A percentile compares a stretch with the other conserved stretches of the same genome.
phyloP scores from a whole-genome alignment of 2,329 filamentous ascomycete species.

The Zymoseptoria brevis region DNA sequence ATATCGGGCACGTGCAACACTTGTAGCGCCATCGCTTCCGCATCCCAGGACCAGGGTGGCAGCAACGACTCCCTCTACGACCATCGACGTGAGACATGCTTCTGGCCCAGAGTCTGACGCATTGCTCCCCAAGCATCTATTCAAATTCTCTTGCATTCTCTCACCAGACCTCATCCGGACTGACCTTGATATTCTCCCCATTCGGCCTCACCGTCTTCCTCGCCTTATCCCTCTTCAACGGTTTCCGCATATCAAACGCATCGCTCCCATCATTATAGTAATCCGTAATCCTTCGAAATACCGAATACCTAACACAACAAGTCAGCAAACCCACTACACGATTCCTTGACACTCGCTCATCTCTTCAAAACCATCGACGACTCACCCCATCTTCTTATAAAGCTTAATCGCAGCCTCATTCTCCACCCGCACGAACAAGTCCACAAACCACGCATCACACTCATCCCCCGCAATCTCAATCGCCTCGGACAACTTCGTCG shows the following conservation, averaged over 20 bases:
- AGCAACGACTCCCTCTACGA: not conserved
- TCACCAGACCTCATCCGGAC: slow-evolving; percentile 80
- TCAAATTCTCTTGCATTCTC: not conserved
- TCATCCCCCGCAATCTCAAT: slow-evolving; percentile 76
- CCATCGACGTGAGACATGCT: not conserved
- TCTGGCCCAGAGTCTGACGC: not conserved
- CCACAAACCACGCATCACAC: slow-evolving; percentile 86
- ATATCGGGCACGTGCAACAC: too few species aligned
- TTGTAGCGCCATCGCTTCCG: not conserved
- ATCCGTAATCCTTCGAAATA: slow-evolving; percentile 78
- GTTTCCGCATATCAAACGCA: slow-evolving; percentile 95
- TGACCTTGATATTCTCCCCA: slow-evolving; percentile 70
- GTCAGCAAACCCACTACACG: too few species aligned
- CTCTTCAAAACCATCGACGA: too few species aligned
- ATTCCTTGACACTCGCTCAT: too few species aligned
- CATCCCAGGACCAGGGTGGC: not conserved
- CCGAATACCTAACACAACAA: slow-evolving; percentile 69
- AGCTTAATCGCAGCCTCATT: slow-evolving; percentile 81
- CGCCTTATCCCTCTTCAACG: slow-evolving; percentile 70
- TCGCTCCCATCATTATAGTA: slow-evolving; percentile 96
- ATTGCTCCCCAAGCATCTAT: not conserved
- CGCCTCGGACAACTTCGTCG: slow-evolving; percentile 70
- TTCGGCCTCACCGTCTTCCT: slow-evolving; percentile 69
- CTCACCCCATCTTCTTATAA: slow-evolving; percentile 78
- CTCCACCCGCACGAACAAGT: slow-evolving; percentile 83